Conservation (phyloP, 2,329 filamentous ascomycete species). For the Pestalotiopsis sp. region DNA sequence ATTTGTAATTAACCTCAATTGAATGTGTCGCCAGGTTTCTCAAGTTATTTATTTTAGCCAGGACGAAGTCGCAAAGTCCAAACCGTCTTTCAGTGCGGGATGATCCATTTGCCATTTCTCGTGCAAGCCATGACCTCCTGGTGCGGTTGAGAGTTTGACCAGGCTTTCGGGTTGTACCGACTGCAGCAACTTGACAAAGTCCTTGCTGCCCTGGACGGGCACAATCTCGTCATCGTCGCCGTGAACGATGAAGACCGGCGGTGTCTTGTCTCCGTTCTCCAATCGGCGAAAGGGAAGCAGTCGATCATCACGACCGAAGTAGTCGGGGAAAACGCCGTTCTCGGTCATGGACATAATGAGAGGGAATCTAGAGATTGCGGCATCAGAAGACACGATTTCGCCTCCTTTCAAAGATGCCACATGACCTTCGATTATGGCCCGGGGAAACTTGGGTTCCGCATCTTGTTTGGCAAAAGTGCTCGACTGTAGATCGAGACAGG, state of each 20-base stretch:
- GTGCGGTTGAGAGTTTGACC: neutral
- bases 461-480: neutral
- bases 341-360: neutral
- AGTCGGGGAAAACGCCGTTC: neutral
- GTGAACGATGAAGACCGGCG: neutral
- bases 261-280: neutral
- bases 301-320: neutral
- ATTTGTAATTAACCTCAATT: too few relatives aligned
- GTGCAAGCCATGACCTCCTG: neutral
- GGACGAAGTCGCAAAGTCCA: neutral
- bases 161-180: neutral
- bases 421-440: neutral
- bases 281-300: neutral
- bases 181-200: neutral
- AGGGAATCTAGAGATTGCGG: neutral
- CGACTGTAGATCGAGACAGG: neutral
- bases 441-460: neutral
- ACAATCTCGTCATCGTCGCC: neutral
- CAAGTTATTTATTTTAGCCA: neutral
- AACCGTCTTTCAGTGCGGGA: neutral
- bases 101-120: neutral
- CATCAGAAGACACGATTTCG: neutral
- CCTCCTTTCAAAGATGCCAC: neutral
- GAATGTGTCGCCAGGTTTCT: too few relatives aligned
- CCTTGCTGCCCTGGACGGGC: neutral